Base-by-base conservation (phyloP, 2,329 filamentous ascomycete genomes). In the Sclerotinia trifoliorum region DNA sequence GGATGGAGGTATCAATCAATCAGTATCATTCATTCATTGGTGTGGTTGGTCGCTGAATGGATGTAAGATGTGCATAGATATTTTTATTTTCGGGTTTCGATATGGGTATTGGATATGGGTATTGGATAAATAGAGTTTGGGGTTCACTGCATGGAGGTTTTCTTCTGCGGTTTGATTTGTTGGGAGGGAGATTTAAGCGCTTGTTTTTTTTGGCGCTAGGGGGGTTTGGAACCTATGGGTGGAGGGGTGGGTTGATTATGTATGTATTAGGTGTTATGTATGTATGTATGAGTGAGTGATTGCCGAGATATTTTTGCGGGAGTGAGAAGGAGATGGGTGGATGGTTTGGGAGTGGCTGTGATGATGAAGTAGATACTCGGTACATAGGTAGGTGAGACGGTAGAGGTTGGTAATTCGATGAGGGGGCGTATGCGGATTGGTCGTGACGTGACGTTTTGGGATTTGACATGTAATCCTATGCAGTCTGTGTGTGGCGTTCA, bases 121-220 rank as follows among this genome's bases (percentile, higher is more conserved):
- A 35, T 35, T 5, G 35, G 29, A 29, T 32, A 17, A 19, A 54
- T 54, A 54, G 51, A 54, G 51, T 54, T 54, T 61, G 26, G 44
- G 39, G 42, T n/a, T 60, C 19, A 19, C 17, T 48, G 57, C 24
- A 17, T 48, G 15, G 7, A 4, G 7, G 29, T n/a, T 32, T 39
- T 11, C 11, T n/a, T 32, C 46, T 15, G 19, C 21, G n/a, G 44
- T 63, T 26, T 63, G 29, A 63, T 63, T 63, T 29, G 60, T 46
- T 19, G 6, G 13, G n/a, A 10, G 55, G 1, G 13, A 8, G 7
- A 26, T 42, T 29, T 63, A 63, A 63, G 60, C 60, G 60, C 60
- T 26, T 39, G 32, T 11, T 39, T 39, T 39, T 39, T 11, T 39
- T 63, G 60, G 46, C 44, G 26, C 44, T 62, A 62, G 32, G 39